Conservation (phyloP, 108 stramenopile species). For the Epithemia pelagica region DNA sequence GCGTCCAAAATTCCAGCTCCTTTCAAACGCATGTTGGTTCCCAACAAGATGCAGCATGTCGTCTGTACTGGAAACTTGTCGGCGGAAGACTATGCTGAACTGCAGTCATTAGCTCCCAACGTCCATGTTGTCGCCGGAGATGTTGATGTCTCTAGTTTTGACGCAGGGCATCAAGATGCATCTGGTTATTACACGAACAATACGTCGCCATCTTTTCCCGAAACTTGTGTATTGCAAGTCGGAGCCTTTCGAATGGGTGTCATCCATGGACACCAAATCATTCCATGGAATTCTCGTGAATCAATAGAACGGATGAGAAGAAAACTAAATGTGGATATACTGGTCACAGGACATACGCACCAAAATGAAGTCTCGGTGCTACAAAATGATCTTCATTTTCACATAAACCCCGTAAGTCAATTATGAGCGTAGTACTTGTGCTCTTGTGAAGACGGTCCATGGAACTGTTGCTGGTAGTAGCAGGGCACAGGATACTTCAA, state of each 20-base stretch:
- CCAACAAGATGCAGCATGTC: slow-evolving; percentile 98
- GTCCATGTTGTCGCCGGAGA: slow-evolving; percentile 92
- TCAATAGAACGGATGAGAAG: slow-evolving; percentile 72
- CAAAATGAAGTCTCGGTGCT: slow-evolving; percentile 79
- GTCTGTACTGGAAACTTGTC: slow-evolving; percentile 95
- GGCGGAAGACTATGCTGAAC: slow-evolving; percentile 82
- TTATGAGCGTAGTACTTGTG: not conserved
- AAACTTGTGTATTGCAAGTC: slow-evolving; percentile 80
- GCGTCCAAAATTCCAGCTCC: slow-evolving; percentile 87
- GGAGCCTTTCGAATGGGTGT: slow-evolving; percentile 94
- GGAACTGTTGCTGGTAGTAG: too few relatives aligned
- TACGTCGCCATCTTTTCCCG: slow-evolving; percentile 54
- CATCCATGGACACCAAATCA: slow-evolving; percentile 90
- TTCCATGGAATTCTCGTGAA: slow-evolving; percentile 78
- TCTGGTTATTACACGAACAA: not conserved
- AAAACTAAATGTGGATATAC: slow-evolving; percentile 88
- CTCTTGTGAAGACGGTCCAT: not conserved
- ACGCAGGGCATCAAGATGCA: not conserved
- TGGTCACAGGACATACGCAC: slow-evolving; percentile 94
- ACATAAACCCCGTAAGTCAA: slow-evolving; percentile 88
- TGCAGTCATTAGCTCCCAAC: slow-evolving; percentile 88
- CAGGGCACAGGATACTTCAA: too few relatives aligned
- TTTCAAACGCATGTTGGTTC: slow-evolving; percentile 94
- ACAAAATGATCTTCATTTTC: slow-evolving; percentile 66
- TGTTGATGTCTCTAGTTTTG: slow-evolving; percentile 14